Percentiles rank a stretch among this genome's conserved stretches.
Evolutionary conservation across 306 rosid genomes (phyloP).

Genomic region (Lathyrus tuberosus): DNA sequence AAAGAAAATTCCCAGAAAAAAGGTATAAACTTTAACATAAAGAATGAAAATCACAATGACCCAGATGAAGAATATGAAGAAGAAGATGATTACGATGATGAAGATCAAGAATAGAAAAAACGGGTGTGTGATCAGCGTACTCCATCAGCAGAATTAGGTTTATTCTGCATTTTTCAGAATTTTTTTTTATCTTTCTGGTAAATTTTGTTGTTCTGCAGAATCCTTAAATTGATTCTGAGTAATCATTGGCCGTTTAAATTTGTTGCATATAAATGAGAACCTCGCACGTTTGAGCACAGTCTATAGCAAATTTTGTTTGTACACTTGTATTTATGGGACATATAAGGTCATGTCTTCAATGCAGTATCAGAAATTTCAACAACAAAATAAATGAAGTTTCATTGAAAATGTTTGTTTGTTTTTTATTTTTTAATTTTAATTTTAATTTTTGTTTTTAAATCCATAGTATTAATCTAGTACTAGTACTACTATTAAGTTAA

Average conservation of each 20-base stretch:
- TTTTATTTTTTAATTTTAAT: neutral
- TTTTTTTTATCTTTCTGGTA: neutral
- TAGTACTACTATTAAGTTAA: neutral
- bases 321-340: constrained; percentile 15
- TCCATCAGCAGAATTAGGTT: constrained; percentile 33
- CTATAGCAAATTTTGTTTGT: neutral
- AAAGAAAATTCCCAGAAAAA: neutral
- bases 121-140: constrained; percentile 24
- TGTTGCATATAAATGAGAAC: neutral
- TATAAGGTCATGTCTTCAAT: constrained; percentile 17
- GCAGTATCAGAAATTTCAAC: neutral
- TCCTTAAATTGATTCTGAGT: constrained; percentile 31
- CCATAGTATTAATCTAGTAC: neutral
- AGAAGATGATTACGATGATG: constrained; percentile 5
- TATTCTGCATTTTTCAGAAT: constrained; percentile 26
- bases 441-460: too few relatives aligned
- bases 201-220: constrained; percentile 19
- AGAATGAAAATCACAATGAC: constrained; percentile 24
- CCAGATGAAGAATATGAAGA: constrained; percentile 29
- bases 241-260: constrained; percentile 15
- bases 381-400: neutral
- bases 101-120: neutral
- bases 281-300: neutral
- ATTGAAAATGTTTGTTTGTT: neutral
- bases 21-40: constrained; percentile 29